A percentile compares a stretch with the other conserved stretches of the same genome.
Conservation (phyloP, 345 rosid genomes). For the Eucalyptus melliodora region DNA sequence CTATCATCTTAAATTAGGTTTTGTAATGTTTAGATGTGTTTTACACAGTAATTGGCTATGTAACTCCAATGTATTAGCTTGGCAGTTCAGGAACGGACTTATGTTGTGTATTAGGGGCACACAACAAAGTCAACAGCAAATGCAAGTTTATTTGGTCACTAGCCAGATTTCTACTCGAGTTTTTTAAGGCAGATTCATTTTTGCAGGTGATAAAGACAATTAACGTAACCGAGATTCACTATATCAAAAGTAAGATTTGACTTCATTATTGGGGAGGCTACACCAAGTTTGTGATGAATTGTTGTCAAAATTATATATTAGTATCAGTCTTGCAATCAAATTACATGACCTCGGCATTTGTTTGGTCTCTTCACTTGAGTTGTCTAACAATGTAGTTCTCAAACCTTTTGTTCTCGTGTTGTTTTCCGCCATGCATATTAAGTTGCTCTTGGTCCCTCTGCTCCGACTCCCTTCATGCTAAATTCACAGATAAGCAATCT, state of each 20-base stretch:
- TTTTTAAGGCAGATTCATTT: background rate
- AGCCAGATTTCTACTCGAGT: rapidly evolving
- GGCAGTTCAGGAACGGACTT: background rate
- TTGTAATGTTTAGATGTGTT: background rate
- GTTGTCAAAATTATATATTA: too few species aligned
- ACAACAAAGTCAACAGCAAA: background rate
- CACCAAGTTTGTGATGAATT: background rate
- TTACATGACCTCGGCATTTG: background rate
- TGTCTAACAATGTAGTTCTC: background rate
- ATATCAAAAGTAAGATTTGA: background rate
- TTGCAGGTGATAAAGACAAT: background rate
- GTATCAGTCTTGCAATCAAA: background rate
- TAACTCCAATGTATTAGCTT: background rate
- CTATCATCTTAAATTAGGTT: background rate
- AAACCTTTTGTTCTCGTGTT: background rate
- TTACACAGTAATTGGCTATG: background rate
- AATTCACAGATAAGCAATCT: background rate
- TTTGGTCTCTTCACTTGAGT: background rate
- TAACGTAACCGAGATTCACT: rapidly evolving
- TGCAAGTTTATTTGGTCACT: background rate
- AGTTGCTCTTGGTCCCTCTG: background rate
- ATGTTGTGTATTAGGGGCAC: background rate
- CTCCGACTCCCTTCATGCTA: background rate
- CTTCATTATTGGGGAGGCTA: rapidly evolving
- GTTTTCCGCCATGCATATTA: background rate